Evolutionary conservation across 2,329 filamentous ascomycete species (phyloP).

Genomic region (Fusarium armeniacum): DNA sequence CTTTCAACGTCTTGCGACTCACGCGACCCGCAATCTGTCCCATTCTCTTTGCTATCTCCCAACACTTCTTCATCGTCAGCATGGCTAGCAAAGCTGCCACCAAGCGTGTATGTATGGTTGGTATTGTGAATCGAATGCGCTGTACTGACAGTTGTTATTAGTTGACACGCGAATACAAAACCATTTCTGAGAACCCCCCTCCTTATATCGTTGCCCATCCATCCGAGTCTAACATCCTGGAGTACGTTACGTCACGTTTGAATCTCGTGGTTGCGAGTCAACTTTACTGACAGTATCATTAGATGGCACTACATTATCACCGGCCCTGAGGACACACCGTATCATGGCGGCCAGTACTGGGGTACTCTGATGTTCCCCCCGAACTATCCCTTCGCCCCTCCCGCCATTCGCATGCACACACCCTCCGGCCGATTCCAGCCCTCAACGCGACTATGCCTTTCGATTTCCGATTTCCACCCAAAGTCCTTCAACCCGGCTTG

Average conservation of each 20-base stretch:
- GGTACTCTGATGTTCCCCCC: constrained; percentile 94
- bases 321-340: constrained; percentile 92
- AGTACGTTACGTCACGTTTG: constrained; percentile 65
- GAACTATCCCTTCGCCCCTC: constrained; percentile 97
- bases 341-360: constrained; percentile 97
- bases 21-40: constrained; percentile 48
- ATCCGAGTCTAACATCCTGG: constrained; percentile 90
- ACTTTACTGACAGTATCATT: constrained; percentile 35
- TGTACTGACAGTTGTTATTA: constrained; percentile 51
- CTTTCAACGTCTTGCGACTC: constrained; percentile 21
- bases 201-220: constrained; percentile 92
- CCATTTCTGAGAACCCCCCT: constrained; percentile 79
- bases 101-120: constrained; percentile 71
- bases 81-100: constrained; percentile 82
- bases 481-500: constrained; percentile 98
- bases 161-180: constrained; percentile 74
- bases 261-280: neutral
- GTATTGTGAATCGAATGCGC: neutral
- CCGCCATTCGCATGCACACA: constrained; percentile 98
- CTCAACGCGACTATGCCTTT: constrained; percentile 90
- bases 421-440: constrained; percentile 96
- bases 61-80: constrained; percentile 28
- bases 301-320: constrained; percentile 97
- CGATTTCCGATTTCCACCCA: constrained; percentile 97
- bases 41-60: constrained; percentile 39